Conservation (phyloP, 768 basidiomycete species). For the Clavaria fumosa region DNA sequence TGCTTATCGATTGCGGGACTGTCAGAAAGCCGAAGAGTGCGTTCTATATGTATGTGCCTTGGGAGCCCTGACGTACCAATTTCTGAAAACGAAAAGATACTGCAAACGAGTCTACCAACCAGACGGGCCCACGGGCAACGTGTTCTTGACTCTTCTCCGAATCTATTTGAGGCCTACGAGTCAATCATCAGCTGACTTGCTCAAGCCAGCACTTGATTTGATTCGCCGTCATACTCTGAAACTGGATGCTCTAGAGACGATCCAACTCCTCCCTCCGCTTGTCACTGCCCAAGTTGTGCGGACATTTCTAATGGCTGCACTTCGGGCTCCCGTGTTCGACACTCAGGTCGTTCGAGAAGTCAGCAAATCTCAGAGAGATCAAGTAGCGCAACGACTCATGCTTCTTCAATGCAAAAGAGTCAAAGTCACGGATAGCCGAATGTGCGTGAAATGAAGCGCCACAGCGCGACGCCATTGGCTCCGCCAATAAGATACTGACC, state of each 20-base stretch:
- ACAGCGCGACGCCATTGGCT: slow-evolving; percentile 1
- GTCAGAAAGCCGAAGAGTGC: slow-evolving; percentile 79
- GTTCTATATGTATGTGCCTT: slow-evolving; percentile 12
- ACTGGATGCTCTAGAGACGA: slow-evolving; percentile 65
- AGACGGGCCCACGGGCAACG: slow-evolving; percentile 34
- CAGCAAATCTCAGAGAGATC: slow-evolving; percentile 60
- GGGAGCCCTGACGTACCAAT: slow-evolving; percentile 1
- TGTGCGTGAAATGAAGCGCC: slow-evolving; percentile 38
- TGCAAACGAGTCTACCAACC: slow-evolving; percentile 71
- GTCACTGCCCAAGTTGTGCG: slow-evolving; percentile 72
- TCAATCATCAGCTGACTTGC: slow-evolving; percentile 35
- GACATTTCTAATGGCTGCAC: slow-evolving; percentile 58
- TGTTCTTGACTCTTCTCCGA: slow-evolving; percentile 76
- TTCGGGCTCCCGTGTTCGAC: slow-evolving; percentile 55
- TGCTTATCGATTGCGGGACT: slow-evolving; percentile 75
- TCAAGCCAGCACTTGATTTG: slow-evolving; percentile 75
- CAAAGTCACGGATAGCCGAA: slow-evolving; percentile 80
- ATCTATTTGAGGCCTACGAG: slow-evolving; percentile 72
- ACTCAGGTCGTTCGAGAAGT: slow-evolving; percentile 54
- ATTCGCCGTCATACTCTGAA: slow-evolving; percentile 74
- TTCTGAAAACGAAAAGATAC: slow-evolving; percentile 37
- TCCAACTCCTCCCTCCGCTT: slow-evolving; percentile 80
- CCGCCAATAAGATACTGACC: slow-evolving; percentile 2
- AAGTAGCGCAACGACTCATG: slow-evolving; percentile 60
- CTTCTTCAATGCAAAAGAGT: slow-evolving; percentile 66